Evolutionary conservation across 2,329 filamentous ascomycete species (phyloP).

Genomic region (Phaeosphaeria sp.): DNA sequence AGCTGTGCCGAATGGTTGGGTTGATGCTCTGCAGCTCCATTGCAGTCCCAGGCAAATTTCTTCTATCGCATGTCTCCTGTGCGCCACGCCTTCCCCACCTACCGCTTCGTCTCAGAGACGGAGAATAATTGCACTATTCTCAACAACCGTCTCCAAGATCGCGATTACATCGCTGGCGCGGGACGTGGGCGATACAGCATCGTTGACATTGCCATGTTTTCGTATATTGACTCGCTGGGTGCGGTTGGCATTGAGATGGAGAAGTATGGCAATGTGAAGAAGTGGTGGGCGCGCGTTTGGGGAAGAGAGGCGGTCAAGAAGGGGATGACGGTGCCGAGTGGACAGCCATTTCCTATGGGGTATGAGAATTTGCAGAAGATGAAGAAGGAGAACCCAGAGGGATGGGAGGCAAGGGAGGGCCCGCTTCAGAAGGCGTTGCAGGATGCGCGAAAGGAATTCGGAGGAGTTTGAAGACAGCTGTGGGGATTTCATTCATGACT

Average conservation of each 20-base stretch:
- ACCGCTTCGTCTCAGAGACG: background rate
- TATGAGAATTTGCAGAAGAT: background rate
- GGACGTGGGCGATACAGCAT: background rate
- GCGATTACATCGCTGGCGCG: background rate
- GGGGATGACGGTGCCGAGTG: background rate
- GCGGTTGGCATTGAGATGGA: background rate
- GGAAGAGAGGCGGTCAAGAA: background rate
- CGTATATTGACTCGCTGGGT: background rate
- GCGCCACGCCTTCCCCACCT: background rate
- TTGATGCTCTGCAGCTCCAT: background rate
- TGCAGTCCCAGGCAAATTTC: background rate
- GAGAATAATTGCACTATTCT: background rate
- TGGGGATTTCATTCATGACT: background rate
- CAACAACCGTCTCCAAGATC: background rate
- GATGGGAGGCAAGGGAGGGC: background rate
- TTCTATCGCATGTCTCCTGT: background rate
- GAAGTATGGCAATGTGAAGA: background rate
- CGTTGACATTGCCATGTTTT: background rate
- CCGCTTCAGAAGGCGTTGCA: background rate
- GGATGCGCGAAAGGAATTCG: background rate
- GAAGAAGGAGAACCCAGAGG: background rate
- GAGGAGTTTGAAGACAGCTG: background rate
- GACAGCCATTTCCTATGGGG: background rate
- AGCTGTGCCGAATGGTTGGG: background rate
- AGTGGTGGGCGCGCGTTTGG: background rate